Evolutionary conservation across 306 rosid species (phyloP), one percentile per base, ranked within the genome.

Genomic region (Cicer cuneatum): DNA sequence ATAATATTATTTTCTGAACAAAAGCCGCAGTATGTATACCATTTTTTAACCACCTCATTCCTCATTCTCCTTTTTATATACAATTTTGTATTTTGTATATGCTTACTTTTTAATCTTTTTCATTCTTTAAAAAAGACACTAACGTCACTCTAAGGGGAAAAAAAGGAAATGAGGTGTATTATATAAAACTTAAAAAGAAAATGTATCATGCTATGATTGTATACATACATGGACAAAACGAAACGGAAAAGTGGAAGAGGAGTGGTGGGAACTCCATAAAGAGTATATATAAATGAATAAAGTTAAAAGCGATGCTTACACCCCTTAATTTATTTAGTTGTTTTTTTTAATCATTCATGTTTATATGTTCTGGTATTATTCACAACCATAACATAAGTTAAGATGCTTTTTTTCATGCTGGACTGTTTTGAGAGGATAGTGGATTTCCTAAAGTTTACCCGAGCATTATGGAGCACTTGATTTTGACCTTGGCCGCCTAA

Each of bases 381-480:
- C 9, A 43, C 29, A 5, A 35, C 46, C 46, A 64, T 19, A 39
- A 67, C 75, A 29, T 21, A 75, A 42, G 13, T 29, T 67, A 41
- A 79, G 73, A 71, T 15, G 37, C 49, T 74, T 81, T 67, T 75
- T 72, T 53, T 53, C 60, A 78, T 74, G 70, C 67, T 78, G 73
- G 61, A 73, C 48, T 65, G 72, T 78, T 78, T 75, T 63, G 38
- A 24, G 69, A 72, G 24, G 74, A 51, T 40, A 76, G 80, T 51
- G 86, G 69, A 77, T 80, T 76, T 19, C 60, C 69, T 58, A 79
- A 76, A 76, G 72, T 61, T 37, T 61, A 37, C 66, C 77, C 72
- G 7, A 73, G 79, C 79, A 73, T 66, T 73, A 74, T 67, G 76
- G 75, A 80, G 21, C 72, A 73, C 54, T 66, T 65, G 85, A 87